Percentiles rank a stretch among this genome's conserved stretches.
Conservation (phyloP, 208 protist species). For the Wallacemonas sp. region DNA sequence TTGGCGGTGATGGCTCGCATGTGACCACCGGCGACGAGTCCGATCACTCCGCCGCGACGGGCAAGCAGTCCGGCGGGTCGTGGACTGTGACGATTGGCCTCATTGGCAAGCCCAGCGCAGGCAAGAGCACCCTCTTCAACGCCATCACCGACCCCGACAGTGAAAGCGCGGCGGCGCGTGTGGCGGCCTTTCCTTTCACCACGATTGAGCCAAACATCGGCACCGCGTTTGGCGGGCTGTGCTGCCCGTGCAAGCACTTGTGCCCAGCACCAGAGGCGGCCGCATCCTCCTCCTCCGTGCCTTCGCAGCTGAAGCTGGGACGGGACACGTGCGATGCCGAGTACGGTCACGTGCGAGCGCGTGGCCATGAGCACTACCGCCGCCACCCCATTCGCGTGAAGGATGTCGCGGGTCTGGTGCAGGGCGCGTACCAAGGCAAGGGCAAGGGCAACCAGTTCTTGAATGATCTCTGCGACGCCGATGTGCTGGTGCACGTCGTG, state of each 20-base stretch:
- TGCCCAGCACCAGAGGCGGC: not conserved
- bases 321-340: slow-evolving; percentile 46
- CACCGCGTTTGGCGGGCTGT: slow-evolving; percentile 49
- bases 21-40: not conserved
- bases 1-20: not conserved
- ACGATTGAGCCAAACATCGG: slow-evolving; percentile 94
- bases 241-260: slow-evolving; percentile 65
- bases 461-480: slow-evolving; percentile 93
- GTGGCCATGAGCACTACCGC: slow-evolving; percentile 39
- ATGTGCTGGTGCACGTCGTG: slow-evolving; percentile 94
- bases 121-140: slow-evolving; percentile 96
- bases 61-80: slow-evolving; percentile 33
- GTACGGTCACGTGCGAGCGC: slow-evolving; percentile 59
- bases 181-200: slow-evolving; percentile 94
- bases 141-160: slow-evolving; percentile 81
- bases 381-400: slow-evolving; percentile 84
- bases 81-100: slow-evolving; percentile 90
- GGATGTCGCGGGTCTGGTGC: slow-evolving; percentile 94
- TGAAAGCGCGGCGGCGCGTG: slow-evolving; percentile 79
- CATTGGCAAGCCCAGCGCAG: slow-evolving; percentile 92
- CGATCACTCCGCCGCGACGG: not conserved
- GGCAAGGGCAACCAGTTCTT: slow-evolving; percentile 95
- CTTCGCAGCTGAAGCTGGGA: not conserved
- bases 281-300: not conserved
- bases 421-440: slow-evolving; percentile 91